phyloP scores from a whole-genome alignment of 371 early-diverging fungal species.

The Batkoa obscura region DNA sequence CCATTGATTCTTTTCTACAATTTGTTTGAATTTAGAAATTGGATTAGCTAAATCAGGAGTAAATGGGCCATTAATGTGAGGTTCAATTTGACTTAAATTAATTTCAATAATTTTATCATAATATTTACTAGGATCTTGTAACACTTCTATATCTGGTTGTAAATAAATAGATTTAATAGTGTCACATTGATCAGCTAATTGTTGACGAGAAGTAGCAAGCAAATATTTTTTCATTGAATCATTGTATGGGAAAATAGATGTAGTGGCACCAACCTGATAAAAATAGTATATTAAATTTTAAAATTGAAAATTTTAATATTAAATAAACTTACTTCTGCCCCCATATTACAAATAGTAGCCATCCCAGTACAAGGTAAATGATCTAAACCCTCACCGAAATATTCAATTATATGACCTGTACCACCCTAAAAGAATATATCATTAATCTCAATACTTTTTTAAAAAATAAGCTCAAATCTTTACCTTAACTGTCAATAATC shows the following conservation, averaged over 20 bases:
- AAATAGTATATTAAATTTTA: neutral
- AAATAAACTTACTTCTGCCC: constrained; percentile 24
- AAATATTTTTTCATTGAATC: constrained; percentile 62
- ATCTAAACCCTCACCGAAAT: constrained; percentile 86
- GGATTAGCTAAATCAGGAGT: constrained; percentile 90
- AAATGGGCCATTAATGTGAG: constrained; percentile 92
- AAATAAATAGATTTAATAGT: constrained; percentile 28
- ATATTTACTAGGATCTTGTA: constrained; percentile 19
- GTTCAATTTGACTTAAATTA: constrained; percentile 71
- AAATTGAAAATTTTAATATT: too few species aligned
- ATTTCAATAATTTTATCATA: constrained; percentile 89
- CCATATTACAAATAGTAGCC: constrained; percentile 97
- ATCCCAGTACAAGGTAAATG: constrained; percentile 87
- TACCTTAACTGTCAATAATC: constrained; percentile 2
- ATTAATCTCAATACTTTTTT: too few species aligned
- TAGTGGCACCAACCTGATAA: constrained; percentile 69
- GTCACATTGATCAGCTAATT: constrained; percentile 51
- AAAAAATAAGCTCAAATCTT: too few species aligned
- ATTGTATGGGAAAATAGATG: constrained; percentile 76
- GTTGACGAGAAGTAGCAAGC: constrained; percentile 46
- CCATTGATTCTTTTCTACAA: constrained; percentile 67
- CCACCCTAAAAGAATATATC: constrained; percentile 82
- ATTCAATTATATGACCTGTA: constrained; percentile 87
- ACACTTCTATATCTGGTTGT: constrained; percentile 23
- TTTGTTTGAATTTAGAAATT: constrained; percentile 55